phyloP scores from a whole-genome alignment of 2,329 filamentous ascomycete species.

The Alternaria ventricosa region DNA sequence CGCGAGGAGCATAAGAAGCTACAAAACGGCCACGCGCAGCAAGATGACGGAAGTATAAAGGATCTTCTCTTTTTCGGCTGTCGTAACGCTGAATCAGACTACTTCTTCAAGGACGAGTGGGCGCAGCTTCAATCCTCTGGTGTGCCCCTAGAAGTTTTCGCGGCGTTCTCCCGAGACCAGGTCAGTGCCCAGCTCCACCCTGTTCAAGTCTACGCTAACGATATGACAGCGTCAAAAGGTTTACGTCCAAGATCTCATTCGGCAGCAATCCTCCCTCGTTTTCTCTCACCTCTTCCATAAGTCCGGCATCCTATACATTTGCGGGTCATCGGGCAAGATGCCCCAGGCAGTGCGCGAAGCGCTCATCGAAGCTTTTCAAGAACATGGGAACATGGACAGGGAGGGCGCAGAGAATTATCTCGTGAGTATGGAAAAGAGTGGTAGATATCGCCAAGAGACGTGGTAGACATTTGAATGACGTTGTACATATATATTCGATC shows the following conservation, averaged over 20 bases:
- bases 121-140: constrained; percentile 49
- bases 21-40: neutral
- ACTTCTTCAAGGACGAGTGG: constrained; percentile 84
- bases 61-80: constrained; percentile 81
- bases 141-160: constrained; percentile 60
- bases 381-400: constrained; percentile 49
- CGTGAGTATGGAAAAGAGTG: constrained; percentile 64
- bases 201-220: neutral
- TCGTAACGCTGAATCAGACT: constrained; percentile 76
- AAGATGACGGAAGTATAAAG: neutral
- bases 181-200: constrained; percentile 20
- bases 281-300: constrained; percentile 60
- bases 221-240: constrained; percentile 58
- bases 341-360: constrained; percentile 72
- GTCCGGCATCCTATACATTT: constrained; percentile 63
- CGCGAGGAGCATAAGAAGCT: constrained; percentile 24
- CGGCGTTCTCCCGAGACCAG: constrained; percentile 76
- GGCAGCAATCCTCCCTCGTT: constrained; percentile 57
- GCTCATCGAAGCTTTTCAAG: constrained; percentile 65
- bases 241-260: constrained; percentile 72
- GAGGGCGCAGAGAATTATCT: constrained; percentile 64
- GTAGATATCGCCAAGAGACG: constrained; percentile 72
- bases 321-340: constrained; percentile 72
- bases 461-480: constrained; percentile 57
- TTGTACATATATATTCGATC: neutral